Base-by-base conservation (phyloP, 495 filamentous ascomycete species). In the Trichoderma asperelloides region DNA sequence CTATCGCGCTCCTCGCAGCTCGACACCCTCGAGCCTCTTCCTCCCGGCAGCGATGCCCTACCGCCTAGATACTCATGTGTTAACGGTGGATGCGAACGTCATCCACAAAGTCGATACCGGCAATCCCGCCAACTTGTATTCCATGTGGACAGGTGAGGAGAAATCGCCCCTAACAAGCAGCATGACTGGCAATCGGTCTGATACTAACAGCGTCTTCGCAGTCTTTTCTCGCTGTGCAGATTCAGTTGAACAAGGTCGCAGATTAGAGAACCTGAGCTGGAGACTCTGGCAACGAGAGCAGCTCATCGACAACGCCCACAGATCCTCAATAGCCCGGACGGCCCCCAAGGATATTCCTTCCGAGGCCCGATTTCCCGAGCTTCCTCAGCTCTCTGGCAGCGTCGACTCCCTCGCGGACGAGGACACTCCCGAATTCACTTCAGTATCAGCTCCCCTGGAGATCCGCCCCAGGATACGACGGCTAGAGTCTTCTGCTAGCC, bases 171-270 rank as follows among this genome's bases (percentile, higher is more conserved):
- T n/a, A 23, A 21, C 9, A n/a, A 39, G 25, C 45, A 39, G 66
- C 18, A 37, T 37, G 39, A 47, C 65, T 67, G 66, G 12, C 11
- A 25, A 27, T 28, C 63, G 40, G 47, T 63, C 33, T 37, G 15
- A 11, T 13, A 63, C 65, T 37, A 63, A 70, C 71, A 69, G 71
- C 73, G 62, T 71, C 47, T 66, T n/a, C 47, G 40, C 73, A 96
- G 93, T 98, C 37, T 98, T 99, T 75, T 94, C 93, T 2, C 91
- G 93, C 83, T 96, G 93, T 78, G 91, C 92, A 71, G 91, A 95
- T 69, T 94, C 93, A 67, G 88, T 99, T 74, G 93, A 96, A 71
- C 89, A 97, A 76, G 95, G 95, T 27, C 87, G 92, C 72, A 84
- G 95, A 73, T 81, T 97, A 68, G 96, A 98, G 75, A 99, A 99